Evolutionary conservation across 768 basidiomycete species (phyloP).

Genomic region (Hemileccinum impolitum): DNA sequence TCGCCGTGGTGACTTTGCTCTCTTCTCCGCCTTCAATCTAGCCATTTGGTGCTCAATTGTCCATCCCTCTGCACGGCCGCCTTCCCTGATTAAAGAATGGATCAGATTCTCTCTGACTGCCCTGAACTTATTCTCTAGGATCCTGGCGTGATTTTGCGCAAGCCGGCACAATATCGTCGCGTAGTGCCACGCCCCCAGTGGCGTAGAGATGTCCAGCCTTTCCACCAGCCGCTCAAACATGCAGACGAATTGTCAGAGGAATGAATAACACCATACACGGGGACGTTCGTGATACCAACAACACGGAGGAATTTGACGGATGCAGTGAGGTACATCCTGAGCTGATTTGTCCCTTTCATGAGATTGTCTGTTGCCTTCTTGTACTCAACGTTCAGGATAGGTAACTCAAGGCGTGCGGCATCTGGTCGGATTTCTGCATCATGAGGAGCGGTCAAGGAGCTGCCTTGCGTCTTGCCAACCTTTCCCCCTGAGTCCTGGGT

Average conservation of each 20-base stretch:
- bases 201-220: slow-evolving; percentile 4
- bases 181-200: slow-evolving; percentile 8
- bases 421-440: background rate
- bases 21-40: background rate
- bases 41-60: background rate
- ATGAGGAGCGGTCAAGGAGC: background rate
- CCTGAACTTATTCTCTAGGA: background rate
- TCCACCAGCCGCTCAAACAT: slow-evolving; percentile 5
- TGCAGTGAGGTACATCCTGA: slow-evolving; percentile 9
- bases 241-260: background rate
- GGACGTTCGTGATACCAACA: background rate
- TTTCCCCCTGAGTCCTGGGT: background rate
- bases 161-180: slow-evolving; percentile 8
- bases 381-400: slow-evolving; percentile 6
- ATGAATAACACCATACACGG: slow-evolving; percentile 3
- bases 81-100: background rate
- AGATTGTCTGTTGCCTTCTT: background rate
- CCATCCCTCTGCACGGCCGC: background rate
- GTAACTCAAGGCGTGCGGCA: background rate
- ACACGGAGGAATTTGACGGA: slow-evolving; percentile 7
- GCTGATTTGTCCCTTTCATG: slow-evolving; percentile 2
- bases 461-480: too few relatives aligned
- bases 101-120: background rate
- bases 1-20: background rate
- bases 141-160: background rate